These are phyloP conservation scores for Cercospora brassicicola DNA, from an alignment of 2,329 filamentous ascomycete species.

Conservation along the genomic window DNA sequence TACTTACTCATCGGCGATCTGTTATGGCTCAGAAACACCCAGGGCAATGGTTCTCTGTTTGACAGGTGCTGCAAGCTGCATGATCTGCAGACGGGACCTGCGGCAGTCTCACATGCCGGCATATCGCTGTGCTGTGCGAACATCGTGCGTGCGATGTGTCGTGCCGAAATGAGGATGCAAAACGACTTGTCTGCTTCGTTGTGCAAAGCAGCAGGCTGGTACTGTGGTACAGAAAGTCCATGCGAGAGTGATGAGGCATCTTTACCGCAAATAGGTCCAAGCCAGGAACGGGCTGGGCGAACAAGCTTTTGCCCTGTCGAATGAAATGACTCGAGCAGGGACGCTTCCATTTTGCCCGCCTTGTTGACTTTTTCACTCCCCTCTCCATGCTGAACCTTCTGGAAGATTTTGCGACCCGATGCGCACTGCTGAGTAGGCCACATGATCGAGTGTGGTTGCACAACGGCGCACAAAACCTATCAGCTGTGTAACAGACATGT, in stretches of 20 bases:
- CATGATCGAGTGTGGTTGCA: background rate
- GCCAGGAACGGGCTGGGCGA: background rate
- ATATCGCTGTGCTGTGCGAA: background rate
- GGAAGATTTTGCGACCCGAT: background rate
- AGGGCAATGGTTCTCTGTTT: background rate
- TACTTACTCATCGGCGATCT: conserved; percentile 3
- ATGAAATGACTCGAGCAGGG: conserved; percentile 6
- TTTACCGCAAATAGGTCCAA: background rate
- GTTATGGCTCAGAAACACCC: background rate
- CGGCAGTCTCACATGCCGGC: background rate
- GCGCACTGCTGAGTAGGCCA: background rate
- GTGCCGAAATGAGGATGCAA: background rate
- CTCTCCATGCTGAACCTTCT: background rate
- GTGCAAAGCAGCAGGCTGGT: background rate
- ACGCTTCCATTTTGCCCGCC: background rate
- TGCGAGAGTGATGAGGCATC: background rate
- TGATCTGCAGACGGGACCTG: conserved; percentile 1
- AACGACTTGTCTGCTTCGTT: background rate
- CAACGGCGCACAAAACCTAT: background rate
- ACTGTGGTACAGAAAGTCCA: conserved; percentile 1
- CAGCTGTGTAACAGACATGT: background rate
- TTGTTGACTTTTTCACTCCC: conserved; percentile 2
- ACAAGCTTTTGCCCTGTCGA: conserved; percentile 5
- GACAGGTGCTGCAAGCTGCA: conserved; percentile 2
- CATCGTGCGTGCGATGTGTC: background rate